Conservation (phyloP, 2,329 filamentous ascomycete genomes). For the Dactylellina leptospora region DNA sequence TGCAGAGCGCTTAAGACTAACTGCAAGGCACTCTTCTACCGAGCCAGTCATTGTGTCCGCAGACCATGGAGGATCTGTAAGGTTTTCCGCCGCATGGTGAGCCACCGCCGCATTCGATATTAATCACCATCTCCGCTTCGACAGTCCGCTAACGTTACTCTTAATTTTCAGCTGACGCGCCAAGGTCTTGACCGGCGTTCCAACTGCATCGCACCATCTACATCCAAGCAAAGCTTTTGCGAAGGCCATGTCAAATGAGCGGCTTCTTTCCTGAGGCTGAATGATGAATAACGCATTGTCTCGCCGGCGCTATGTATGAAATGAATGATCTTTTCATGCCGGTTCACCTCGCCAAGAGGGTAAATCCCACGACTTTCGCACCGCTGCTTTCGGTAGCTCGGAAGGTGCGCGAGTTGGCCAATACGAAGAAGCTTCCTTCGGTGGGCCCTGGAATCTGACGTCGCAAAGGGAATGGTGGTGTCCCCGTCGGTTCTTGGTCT, state of each 20-base stretch:
- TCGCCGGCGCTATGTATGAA: too few species aligned
- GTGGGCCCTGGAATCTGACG: neutral
- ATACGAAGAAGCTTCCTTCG: neutral
- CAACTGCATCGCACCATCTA: too few species aligned
- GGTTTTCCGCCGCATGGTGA: neutral
- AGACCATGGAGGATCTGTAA: neutral
- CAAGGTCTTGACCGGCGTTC: too few species aligned
- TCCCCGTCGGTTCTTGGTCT: neutral
- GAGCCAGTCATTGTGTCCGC: neutral
- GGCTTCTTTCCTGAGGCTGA: conserved; percentile 1
- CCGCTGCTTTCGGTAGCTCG: conserved; percentile 8
- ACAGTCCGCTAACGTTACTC: too few species aligned
- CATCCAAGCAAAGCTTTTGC: too few species aligned
- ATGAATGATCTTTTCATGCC: too few species aligned
- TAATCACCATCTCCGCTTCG: too few species aligned
- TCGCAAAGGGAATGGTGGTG: conserved; percentile 34
- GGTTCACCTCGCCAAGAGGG: conserved; percentile 2
- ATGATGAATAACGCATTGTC: neutral
- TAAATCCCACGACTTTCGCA: conserved; percentile 15
- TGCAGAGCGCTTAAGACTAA: conserved; percentile 6
- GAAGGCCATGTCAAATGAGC: too few species aligned
- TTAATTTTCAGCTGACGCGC: too few species aligned
- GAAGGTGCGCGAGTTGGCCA: neutral
- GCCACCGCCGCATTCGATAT: too few species aligned
- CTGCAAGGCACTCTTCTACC: conserved; percentile 10